Conservation (phyloP, 768 basidiomycete species). For the Pisolithus marmoratus region DNA sequence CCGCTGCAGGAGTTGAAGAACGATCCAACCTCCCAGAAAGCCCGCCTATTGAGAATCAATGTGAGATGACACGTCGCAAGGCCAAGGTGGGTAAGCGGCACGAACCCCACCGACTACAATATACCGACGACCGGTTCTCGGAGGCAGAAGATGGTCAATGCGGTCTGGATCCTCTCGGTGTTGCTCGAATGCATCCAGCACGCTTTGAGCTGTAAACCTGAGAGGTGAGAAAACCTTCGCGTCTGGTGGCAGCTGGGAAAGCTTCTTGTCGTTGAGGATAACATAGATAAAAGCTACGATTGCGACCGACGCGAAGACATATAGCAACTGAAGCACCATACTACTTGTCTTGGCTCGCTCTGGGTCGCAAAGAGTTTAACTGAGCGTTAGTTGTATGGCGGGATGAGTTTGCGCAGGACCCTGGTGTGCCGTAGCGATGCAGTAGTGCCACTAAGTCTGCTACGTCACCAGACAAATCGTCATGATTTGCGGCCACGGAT, state of each 20-base stretch:
- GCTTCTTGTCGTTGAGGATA: slow-evolving; percentile 47
- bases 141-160: slow-evolving; percentile 47
- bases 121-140: slow-evolving; percentile 67
- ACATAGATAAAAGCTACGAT: slow-evolving; percentile 32
- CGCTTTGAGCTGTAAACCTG: slow-evolving; percentile 42
- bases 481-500: too few relatives aligned
- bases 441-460: too few relatives aligned
- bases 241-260: slow-evolving; percentile 44
- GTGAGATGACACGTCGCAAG: neutral
- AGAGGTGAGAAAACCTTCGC: slow-evolving; percentile 46
- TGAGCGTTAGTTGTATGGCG: too few relatives aligned
- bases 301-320: slow-evolving; percentile 3
- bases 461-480: too few relatives aligned
- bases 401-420: too few relatives aligned
- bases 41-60: slow-evolving; percentile 44
- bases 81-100: slow-evolving; percentile 6
- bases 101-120: slow-evolving; percentile 72
- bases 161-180: slow-evolving; percentile 32
- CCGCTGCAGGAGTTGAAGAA: slow-evolving; percentile 57
- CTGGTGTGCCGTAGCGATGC: too few relatives aligned
- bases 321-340: slow-evolving; percentile 10
- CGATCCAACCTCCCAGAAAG: slow-evolving; percentile 76
- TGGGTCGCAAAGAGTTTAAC: too few relatives aligned
- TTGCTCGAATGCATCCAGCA: slow-evolving; percentile 33
- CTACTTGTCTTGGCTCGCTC: slow-evolving; percentile 2